Evolutionary conservation across 768 basidiomycete genomes (phyloP).

Genomic region (Amyloporia xantha): DNA sequence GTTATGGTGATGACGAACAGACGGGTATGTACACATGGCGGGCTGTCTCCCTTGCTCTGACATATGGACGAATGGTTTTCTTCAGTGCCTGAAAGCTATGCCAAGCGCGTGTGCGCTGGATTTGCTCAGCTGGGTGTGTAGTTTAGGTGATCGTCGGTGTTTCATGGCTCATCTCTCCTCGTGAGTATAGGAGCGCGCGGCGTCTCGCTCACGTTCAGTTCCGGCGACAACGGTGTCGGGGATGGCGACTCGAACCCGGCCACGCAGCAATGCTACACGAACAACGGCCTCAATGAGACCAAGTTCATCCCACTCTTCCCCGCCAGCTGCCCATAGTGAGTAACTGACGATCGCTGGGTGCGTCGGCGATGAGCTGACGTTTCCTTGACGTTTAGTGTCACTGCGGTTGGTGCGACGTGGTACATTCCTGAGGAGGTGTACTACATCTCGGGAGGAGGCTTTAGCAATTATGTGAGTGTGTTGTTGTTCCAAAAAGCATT

Average conservation of each 20-base stretch:
- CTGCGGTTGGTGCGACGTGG: conserved; percentile 62
- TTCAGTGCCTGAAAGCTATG: conserved; percentile 51
- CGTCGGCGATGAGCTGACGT: too few species aligned
- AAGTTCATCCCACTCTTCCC: conserved; percentile 54
- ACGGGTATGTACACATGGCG: conserved; percentile 34
- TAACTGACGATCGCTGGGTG: neutral
- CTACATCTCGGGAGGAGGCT: conserved; percentile 65
- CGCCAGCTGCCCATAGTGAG: conserved; percentile 39
- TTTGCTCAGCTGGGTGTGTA: conserved; percentile 58
- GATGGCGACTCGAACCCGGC: conserved; percentile 48
- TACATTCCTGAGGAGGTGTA: conserved; percentile 53
- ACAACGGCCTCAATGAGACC: conserved; percentile 48
- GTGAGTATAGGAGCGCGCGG: conserved; percentile 49
- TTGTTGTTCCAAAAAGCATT: too few species aligned
- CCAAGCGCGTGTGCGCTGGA: conserved; percentile 47
- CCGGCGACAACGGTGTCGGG: conserved; percentile 69
- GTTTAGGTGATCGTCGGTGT: too few species aligned
- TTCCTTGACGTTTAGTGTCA: conserved; percentile 41
- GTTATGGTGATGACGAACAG: conserved; percentile 69
- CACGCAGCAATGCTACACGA: conserved; percentile 49
- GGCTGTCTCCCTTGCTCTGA: too few species aligned
- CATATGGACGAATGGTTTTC: neutral
- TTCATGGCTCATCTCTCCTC: too few species aligned
- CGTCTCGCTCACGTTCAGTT: conserved; percentile 57
- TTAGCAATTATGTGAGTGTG: conserved; percentile 60